Percentiles rank a stretch among this genome's conserved stretches.
Evolutionary conservation across 2,329 filamentous ascomycete genomes (phyloP).

Genomic region (Fusarium anguioides): DNA sequence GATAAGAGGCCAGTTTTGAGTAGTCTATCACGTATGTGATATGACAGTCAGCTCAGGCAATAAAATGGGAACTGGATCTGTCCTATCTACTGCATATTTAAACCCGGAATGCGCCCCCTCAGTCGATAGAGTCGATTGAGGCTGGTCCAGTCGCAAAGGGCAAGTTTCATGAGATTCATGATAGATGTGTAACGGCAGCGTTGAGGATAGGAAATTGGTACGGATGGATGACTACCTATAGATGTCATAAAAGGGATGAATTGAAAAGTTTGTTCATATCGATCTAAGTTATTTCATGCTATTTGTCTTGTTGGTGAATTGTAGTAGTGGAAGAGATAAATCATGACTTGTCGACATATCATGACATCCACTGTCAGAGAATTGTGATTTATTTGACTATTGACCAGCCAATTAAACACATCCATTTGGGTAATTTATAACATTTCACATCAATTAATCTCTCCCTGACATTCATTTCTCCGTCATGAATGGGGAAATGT

Average conservation of each 20-base stretch:
- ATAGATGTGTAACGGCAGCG: constrained; percentile 34
- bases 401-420: not conserved
- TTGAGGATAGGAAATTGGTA: constrained; percentile 11
- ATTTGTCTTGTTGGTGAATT: not conserved
- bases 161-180: constrained; percentile 37
- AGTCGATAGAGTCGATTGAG: constrained; percentile 18
- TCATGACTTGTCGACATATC: not conserved
- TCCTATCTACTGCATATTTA: constrained; percentile 34
- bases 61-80: constrained; percentile 29
- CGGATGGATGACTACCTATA: not conserved
- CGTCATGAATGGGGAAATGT: too few species aligned
- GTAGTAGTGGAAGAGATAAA: not conserved
- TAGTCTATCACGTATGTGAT: not conserved
- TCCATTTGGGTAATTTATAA: not conserved
- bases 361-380: not conserved
- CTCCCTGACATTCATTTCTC: too few species aligned
- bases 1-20: constrained; percentile 8
- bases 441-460: not conserved
- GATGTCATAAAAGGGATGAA: constrained; percentile 30
- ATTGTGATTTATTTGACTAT: not conserved
- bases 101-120: constrained; percentile 42
- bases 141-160: constrained; percentile 43
- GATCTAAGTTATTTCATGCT: not conserved
- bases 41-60: not conserved
- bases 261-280: constrained; percentile 29